phyloP scores from a whole-genome alignment of 2,329 filamentous ascomycete species.

The Podosphaera fusca region DNA sequence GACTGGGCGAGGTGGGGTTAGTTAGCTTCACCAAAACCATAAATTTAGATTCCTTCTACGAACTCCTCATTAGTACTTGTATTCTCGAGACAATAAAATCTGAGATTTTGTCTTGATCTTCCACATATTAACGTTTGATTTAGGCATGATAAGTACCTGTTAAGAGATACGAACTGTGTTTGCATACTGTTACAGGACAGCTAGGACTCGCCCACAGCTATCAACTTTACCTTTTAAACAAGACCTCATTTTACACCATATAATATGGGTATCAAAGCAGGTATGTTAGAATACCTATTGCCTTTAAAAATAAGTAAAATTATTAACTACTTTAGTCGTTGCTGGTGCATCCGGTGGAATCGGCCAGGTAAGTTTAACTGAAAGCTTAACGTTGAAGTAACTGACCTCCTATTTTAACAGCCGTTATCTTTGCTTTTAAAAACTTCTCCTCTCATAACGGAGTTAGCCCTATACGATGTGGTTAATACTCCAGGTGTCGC shows the following conservation, averaged over 20 bases:
- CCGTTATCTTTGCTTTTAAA: slow-evolving; percentile 93
- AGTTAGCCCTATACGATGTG: slow-evolving; percentile 96
- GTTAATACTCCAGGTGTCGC: slow-evolving; percentile 95
- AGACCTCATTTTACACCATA: not conserved
- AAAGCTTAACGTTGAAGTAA: slow-evolving; percentile 1
- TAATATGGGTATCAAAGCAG: slow-evolving; percentile 35
- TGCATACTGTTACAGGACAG: too few species aligned
- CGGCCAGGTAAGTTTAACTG: slow-evolving; percentile 52
- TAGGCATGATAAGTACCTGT: too few species aligned
- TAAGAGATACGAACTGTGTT: too few species aligned
- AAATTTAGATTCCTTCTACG: too few species aligned
- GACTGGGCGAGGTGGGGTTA: too few species aligned
- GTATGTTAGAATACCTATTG: slow-evolving; percentile 18
- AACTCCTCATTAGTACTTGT: too few species aligned
- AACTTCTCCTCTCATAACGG: slow-evolving; percentile 64
- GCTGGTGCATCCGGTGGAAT: slow-evolving; percentile 96
- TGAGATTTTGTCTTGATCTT: too few species aligned
- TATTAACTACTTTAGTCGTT: slow-evolving; percentile 33
- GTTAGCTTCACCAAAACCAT: too few species aligned
- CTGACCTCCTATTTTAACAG: slow-evolving; percentile 23
- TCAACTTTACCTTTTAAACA: too few species aligned
- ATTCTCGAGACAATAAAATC: too few species aligned
- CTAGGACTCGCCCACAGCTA: too few species aligned
- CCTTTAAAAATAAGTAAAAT: not conserved
- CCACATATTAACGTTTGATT: too few species aligned